A percentile compares a stretch with the other conserved stretches of the same genome.
Conservation (phyloP, 805 yeast genomes). For the Candida sanyiensis region DNA sequence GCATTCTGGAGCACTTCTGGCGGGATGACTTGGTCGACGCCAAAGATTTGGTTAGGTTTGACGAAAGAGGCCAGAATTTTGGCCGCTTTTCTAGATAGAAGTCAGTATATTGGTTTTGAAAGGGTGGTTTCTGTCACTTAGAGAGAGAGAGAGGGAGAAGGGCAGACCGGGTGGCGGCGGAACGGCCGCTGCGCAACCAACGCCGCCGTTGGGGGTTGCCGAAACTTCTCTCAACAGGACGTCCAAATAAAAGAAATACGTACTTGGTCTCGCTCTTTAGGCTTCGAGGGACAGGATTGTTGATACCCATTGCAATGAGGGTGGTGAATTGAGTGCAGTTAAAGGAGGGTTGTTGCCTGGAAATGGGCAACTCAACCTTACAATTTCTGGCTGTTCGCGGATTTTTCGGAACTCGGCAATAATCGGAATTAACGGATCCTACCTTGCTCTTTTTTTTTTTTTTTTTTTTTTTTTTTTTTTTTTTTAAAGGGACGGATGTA, state of each 20-base stretch:
- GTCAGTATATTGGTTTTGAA: conserved; percentile 22
- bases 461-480: neutral
- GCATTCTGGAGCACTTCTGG: conserved; percentile 83
- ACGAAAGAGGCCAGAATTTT: conserved; percentile 82
- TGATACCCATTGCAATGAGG: conserved; percentile 54
- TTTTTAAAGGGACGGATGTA: neutral
- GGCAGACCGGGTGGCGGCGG: too few species aligned
- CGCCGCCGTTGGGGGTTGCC: too few species aligned
- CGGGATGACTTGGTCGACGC: conserved; percentile 86
- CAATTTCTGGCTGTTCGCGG: conserved; percentile 1
- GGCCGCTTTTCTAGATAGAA: conserved; percentile 71
- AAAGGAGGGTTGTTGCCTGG: neutral
- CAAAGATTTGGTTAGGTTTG: conserved; percentile 90
- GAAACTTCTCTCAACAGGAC: too few species aligned
- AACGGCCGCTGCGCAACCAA: too few species aligned
- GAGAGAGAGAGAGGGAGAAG: neutral
- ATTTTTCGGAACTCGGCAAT: neutral
- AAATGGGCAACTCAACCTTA: too few species aligned
- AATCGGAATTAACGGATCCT: neutral
- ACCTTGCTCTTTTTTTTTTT: neutral
- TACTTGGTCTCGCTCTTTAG: conserved; percentile 80
- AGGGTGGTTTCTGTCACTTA: neutral
- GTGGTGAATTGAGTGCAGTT: neutral
- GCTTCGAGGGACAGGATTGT: conserved; percentile 92
- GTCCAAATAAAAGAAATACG: too few species aligned